phyloP scores from a whole-genome alignment of 306 rosid species.

The Quercus wislizeni region DNA sequence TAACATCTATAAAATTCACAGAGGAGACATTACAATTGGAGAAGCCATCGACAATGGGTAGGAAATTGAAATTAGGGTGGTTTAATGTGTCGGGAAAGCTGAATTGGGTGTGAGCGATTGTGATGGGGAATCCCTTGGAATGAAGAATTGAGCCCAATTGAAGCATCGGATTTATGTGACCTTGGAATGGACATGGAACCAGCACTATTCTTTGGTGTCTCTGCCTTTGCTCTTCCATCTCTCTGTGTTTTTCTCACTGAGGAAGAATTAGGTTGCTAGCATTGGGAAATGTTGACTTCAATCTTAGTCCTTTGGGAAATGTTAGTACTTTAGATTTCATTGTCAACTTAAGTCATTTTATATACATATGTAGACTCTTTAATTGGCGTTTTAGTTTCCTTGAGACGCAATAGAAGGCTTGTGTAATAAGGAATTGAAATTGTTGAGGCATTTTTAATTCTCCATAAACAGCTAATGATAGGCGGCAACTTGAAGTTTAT shows the following conservation, averaged over 20 bases:
- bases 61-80: conserved; percentile 27
- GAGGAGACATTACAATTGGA: conserved; percentile 18
- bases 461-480: no score
- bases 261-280: no score
- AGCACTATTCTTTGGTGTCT: conserved; percentile 14
- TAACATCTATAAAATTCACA: neutral
- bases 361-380: no score
- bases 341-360: no score
- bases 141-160: conserved; percentile 36
- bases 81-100: neutral
- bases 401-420: no score
- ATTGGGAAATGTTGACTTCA: no score
- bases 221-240: conserved; percentile 14
- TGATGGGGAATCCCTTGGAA: conserved; percentile 30
- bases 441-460: no score
- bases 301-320: no score
- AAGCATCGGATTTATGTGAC: conserved; percentile 40
- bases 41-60: conserved; percentile 31
- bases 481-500: no score
- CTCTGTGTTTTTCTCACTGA: neutral
- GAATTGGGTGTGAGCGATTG: neutral
- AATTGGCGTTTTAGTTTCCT: no score
- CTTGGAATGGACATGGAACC: conserved; percentile 30
- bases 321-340: no score
- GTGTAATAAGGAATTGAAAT: no score